Conservation (phyloP, 2,329 filamentous ascomycete species). For the Colletotrichum aenigma region DNA sequence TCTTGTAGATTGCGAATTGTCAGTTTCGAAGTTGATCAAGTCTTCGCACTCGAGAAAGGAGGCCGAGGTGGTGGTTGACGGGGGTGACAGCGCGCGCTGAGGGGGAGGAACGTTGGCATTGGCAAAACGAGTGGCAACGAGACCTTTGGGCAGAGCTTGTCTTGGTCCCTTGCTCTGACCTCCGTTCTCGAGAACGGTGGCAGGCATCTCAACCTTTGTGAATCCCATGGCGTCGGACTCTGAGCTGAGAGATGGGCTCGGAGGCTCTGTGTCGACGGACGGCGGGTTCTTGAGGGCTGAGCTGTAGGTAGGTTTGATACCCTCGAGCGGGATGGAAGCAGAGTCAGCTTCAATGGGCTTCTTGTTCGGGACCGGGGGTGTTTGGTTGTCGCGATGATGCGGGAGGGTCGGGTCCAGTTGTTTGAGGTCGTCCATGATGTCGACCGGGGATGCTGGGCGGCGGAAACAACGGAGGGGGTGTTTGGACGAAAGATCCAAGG, state of each 20-base stretch:
- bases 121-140: constrained; percentile 9
- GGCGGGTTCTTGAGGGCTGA: neutral
- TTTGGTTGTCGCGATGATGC: neutral
- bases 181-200: neutral
- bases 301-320: neutral
- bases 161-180: constrained; percentile 1
- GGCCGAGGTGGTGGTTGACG: neutral
- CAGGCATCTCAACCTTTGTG: constrained; percentile 7
- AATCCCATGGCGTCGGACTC: constrained; percentile 5
- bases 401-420: neutral
- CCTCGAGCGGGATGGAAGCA: neutral
- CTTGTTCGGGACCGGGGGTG: neutral
- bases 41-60: neutral
- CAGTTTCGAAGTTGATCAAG: neutral
- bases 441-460: neutral
- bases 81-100: neutral
- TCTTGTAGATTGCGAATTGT: neutral
- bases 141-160: constrained; percentile 15
- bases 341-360: neutral
- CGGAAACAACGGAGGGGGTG: neutral
- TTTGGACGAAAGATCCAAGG: neutral
- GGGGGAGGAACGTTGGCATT: neutral
- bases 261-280: neutral
- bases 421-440: constrained; percentile 22
- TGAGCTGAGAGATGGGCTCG: neutral